These are phyloP conservation scores for Trichomonascaceae sp. DNA, from an alignment of 1,139 yeast species.

Conservation along the genomic window DNA sequence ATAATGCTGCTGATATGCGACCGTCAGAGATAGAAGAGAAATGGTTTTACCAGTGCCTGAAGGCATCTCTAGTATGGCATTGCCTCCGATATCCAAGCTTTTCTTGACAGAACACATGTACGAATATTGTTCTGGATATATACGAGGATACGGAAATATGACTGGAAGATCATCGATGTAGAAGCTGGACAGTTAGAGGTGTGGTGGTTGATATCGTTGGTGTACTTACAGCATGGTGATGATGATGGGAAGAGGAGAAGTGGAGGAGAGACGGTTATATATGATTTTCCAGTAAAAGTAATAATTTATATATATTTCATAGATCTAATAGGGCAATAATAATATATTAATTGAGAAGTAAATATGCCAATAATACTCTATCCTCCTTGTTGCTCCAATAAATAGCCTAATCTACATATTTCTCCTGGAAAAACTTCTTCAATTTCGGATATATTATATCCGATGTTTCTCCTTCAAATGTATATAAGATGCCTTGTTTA, in stretches of 20 bases:
- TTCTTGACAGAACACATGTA: constrained; percentile 94
- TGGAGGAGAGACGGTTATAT: not conserved
- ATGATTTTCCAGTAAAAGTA: not conserved
- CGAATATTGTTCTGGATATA: constrained; percentile 96
- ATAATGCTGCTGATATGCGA: constrained; percentile 92
- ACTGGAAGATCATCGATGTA: constrained; percentile 93
- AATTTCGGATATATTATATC: constrained; percentile 79
- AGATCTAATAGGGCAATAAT: not conserved
- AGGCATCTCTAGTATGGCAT: constrained; percentile 97
- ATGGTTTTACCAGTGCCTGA: constrained; percentile 99
- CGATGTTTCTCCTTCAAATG: constrained; percentile 70
- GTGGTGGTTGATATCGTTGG: not conserved
- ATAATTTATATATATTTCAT: not conserved
- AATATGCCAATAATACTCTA: no score
- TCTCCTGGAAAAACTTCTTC: constrained; percentile 15
- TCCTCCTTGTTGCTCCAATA: no score
- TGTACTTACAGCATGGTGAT: not conserved
- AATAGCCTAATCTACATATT: constrained; percentile 1
- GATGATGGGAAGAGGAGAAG: not conserved
- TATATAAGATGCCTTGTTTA: constrained; percentile 46
- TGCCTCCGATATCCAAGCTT: constrained; percentile 95
- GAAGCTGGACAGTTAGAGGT: constrained; percentile 42
- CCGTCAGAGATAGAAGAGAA: constrained; percentile 79
- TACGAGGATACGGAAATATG: constrained; percentile 92
- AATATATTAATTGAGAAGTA: not conserved